phyloP scores from a whole-genome alignment of 345 rosid genomes.

The Citrus cavaleriei region DNA sequence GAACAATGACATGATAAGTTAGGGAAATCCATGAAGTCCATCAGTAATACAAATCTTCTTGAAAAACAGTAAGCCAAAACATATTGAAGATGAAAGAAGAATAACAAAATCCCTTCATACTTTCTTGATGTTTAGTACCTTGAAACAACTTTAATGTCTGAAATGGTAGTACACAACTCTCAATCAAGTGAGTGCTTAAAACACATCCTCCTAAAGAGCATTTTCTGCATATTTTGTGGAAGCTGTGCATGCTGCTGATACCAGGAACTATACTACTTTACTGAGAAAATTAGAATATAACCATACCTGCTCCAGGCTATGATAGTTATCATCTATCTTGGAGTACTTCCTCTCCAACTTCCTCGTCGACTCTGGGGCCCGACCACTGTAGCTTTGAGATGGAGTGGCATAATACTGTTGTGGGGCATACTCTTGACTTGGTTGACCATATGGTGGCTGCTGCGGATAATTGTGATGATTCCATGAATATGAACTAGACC shows the following conservation, averaged over 20 bases:
- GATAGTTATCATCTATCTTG: constrained; percentile 61
- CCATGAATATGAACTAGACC: constrained; percentile 43
- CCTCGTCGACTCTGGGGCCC: constrained; percentile 30
- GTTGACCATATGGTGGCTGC: constrained; percentile 36
- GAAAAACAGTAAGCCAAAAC: neutral
- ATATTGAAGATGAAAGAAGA: neutral
- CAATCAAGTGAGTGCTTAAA: neutral
- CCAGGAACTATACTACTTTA: neutral
- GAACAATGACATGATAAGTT: neutral
- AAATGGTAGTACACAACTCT: neutral
- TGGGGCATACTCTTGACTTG: constrained; percentile 38
- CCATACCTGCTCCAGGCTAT: constrained; percentile 59
- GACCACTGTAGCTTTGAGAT: constrained; percentile 35
- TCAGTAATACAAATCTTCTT: neutral
- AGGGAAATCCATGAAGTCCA: neutral
- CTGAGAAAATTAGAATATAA: neutral
- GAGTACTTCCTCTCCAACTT: constrained; percentile 62
- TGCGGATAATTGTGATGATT: constrained; percentile 32
- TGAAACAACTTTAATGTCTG: neutral
- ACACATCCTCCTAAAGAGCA: neutral
- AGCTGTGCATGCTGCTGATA: neutral
- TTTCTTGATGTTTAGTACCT: neutral
- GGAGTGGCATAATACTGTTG: constrained; percentile 33
- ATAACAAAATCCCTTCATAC: neutral
- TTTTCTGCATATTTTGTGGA: neutral